Evolutionary conservation across 2,329 filamentous ascomycete species (phyloP).

Genomic region (Gnomoniopsis smithogilvyi): DNA sequence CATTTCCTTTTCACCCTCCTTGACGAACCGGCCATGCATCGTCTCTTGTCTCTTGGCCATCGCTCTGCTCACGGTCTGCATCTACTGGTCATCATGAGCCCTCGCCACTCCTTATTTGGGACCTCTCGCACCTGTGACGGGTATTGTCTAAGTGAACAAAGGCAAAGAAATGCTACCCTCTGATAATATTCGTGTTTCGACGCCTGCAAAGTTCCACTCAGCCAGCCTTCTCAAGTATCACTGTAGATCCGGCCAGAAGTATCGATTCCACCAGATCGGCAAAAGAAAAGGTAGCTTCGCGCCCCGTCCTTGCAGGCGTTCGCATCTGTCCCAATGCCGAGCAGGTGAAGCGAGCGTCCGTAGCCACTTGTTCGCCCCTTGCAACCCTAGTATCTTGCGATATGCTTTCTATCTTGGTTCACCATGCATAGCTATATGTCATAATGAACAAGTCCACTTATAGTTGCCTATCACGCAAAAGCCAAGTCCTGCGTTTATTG

Average conservation of each 20-base stretch:
- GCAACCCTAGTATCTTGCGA: not conserved
- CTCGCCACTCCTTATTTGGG: not conserved
- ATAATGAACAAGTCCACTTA: too few relatives aligned
- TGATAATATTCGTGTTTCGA: too few relatives aligned
- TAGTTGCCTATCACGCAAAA: not conserved
- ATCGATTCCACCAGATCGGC: too few relatives aligned
- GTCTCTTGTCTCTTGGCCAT: not conserved
- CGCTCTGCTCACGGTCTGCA: not conserved
- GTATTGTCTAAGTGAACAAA: too few relatives aligned
- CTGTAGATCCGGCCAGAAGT: too few relatives aligned
- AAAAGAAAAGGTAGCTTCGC: not conserved
- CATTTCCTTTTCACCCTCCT: too few relatives aligned
- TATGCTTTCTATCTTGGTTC: not conserved
- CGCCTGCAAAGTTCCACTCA: too few relatives aligned
- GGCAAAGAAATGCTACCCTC: not conserved
- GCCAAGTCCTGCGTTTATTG: not conserved
- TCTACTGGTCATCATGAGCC: not conserved
- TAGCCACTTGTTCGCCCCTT: not conserved
- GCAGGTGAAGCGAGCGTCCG: not conserved
- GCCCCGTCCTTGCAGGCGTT: not conserved
- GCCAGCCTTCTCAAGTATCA: too few relatives aligned
- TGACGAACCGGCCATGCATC: too few relatives aligned
- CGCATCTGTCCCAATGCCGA: not conserved
- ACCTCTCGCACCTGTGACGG: too few relatives aligned
- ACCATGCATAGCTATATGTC: not conserved